Conservation (phyloP, 768 basidiomycete genomes). For the Rhizopogon salebrosus region DNA sequence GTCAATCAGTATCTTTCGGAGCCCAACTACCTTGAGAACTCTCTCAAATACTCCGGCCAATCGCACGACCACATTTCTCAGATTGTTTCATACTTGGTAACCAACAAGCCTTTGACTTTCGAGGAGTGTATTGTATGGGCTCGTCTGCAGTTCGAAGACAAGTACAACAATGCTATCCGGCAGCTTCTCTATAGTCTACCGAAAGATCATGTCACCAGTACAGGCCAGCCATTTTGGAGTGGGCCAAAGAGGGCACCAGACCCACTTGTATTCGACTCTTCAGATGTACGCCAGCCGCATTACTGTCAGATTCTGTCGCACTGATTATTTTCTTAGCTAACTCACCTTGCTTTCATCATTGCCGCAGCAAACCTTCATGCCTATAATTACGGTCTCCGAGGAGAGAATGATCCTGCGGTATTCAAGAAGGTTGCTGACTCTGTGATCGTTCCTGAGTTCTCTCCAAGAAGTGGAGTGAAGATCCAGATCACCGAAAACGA, state of each 20-base stretch:
- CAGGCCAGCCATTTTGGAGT: slow-evolving; percentile 98
- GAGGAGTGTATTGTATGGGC: slow-evolving; percentile 99
- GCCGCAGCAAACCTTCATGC: slow-evolving; percentile 95
- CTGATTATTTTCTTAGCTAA: slow-evolving; percentile 44
- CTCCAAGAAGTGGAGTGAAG: slow-evolving; percentile 87
- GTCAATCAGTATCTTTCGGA: slow-evolving; percentile 97
- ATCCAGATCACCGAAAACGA: slow-evolving; percentile 93
- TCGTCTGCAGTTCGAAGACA: slow-evolving; percentile 88
- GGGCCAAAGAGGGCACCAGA: slow-evolving; percentile 98
- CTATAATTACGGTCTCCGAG: slow-evolving; percentile 95
- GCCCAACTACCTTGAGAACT: slow-evolving; percentile 89
- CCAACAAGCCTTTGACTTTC: slow-evolving; percentile 89
- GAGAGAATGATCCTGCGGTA: slow-evolving; percentile 70
- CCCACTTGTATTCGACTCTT: slow-evolving; percentile 78
- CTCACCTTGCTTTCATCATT: slow-evolving; percentile 85
- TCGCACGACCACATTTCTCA: slow-evolving; percentile 87
- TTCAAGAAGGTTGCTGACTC: slow-evolving; percentile 84
- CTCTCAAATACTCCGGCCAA: slow-evolving; percentile 87
- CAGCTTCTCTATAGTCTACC: slow-evolving; percentile 93
- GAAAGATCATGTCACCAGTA: slow-evolving; percentile 86
- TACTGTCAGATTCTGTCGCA: background rate
- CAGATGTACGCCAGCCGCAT: slow-evolving; percentile 57
- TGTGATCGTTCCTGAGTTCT: slow-evolving; percentile 86
- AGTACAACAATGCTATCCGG: slow-evolving; percentile 88
- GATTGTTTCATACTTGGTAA: slow-evolving; percentile 84